A percentile compares a stretch with the other conserved stretches of the same genome.
Evolutionary conservation across 1,284 basidiomycete species (phyloP).

Genomic region (Melampsora larici-populina): DNA sequence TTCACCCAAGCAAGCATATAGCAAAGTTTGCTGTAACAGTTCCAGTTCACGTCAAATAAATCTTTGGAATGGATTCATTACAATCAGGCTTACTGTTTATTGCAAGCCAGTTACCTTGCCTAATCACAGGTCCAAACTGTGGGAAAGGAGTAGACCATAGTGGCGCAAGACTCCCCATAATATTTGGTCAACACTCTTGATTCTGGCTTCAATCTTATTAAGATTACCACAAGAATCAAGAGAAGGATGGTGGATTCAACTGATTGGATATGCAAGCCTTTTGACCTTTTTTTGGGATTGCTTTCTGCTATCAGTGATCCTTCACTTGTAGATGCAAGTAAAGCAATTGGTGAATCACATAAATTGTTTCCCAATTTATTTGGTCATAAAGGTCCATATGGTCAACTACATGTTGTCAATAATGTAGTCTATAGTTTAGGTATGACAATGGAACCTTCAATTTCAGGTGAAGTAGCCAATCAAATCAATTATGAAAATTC

Average conservation of each 20-base stretch:
- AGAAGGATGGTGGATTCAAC: no score
- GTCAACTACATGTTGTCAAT: slow-evolving; percentile 38
- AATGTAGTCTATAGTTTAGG: slow-evolving; percentile 38
- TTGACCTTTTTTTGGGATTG: slow-evolving; percentile 26
- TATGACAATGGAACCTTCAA: slow-evolving; percentile 34
- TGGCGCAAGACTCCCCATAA: slow-evolving; percentile 4
- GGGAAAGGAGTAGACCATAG: slow-evolving; percentile 25
- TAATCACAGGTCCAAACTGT: slow-evolving; percentile 20
- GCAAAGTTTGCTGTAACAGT: slow-evolving; percentile 34
- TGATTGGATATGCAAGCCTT: neutral
- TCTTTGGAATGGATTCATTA: slow-evolving; percentile 25
- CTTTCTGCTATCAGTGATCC: slow-evolving; percentile 23
- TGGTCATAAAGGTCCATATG: slow-evolving; percentile 40
- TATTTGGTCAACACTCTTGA: slow-evolving; percentile 11
- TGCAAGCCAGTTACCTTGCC: slow-evolving; percentile 28
- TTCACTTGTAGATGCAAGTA: slow-evolving; percentile 34
- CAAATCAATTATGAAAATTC: slow-evolving; percentile 19
- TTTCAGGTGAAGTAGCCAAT: slow-evolving; percentile 3
- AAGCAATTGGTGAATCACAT: slow-evolving; percentile 4
- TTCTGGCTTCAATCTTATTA: slow-evolving; percentile 14
- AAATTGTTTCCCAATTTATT: slow-evolving; percentile 7
- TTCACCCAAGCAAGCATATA: slow-evolving; percentile 33
- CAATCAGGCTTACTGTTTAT: slow-evolving; percentile 31
- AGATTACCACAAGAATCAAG: neutral
- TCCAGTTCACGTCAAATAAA: slow-evolving; percentile 20